These are phyloP conservation scores for Cadophora sp. DNA, from an alignment of 2,329 filamentous ascomycete genomes.

Conservation along the genomic window DNA sequence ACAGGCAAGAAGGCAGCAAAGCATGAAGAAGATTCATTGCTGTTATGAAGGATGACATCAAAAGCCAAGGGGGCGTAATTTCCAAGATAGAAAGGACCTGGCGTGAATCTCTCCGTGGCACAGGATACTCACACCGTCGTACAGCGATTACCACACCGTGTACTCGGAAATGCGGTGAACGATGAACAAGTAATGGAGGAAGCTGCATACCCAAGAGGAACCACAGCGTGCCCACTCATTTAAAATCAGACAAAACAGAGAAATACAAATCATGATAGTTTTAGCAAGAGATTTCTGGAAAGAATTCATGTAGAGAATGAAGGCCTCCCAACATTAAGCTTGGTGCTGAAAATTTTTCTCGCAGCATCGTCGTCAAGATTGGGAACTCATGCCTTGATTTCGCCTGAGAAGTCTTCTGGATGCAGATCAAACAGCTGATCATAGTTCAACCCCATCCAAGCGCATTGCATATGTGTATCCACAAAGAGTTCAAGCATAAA, in stretches of 20 bases:
- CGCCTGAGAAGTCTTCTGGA: not conserved
- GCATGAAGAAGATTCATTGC: not conserved
- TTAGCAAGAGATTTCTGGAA: not conserved
- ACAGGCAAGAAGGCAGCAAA: not conserved
- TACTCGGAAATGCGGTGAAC: not conserved
- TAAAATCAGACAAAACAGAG: no score
- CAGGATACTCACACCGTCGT: not conserved
- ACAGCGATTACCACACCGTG: not conserved
- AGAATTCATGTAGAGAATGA: not conserved
- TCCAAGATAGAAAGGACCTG: not conserved
- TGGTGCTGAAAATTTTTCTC: not conserved
- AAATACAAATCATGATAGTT: not conserved
- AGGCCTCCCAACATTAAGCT: not conserved
- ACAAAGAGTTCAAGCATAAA: not conserved
- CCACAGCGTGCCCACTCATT: no score
- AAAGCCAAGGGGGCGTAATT: not conserved
- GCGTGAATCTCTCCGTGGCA: not conserved
- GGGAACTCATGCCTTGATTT: not conserved
- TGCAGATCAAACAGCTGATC: slow-evolving; percentile 14
- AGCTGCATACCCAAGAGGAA: not conserved
- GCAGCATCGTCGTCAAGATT: not conserved
- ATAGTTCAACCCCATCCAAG: slow-evolving; percentile 7
- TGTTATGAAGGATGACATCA: not conserved
- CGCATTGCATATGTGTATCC: not conserved
- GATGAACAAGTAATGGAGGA: not conserved